Base-by-base conservation (phyloP, 2,329 filamentous ascomycete genomes). In the Acrocalymma vagum region DNA sequence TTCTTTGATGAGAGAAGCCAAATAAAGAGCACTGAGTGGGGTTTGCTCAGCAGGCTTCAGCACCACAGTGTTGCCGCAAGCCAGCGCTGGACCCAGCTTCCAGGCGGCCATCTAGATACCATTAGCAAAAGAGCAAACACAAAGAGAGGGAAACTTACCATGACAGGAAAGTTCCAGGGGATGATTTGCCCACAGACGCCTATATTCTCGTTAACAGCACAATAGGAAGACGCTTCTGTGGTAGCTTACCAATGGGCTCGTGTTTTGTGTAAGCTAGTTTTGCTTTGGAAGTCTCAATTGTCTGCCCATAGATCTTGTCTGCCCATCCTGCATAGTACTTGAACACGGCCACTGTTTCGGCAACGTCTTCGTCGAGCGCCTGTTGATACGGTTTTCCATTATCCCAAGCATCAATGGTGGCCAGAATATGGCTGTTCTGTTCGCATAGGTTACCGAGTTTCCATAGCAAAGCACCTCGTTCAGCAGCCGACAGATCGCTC, bases 211-310 rank as follows among this genome's bases (percentile, higher is more conserved):
- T 38, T 21, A 41, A 26, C 23, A 10, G 20, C 23, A 16, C 5
- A 9, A n/a, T 14, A 9, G 14, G 17, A 14, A 22, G 16, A 17
- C 15, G 9, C 4, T 6, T 9, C 5, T 17, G 11, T 11, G 9
- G 8, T 71, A 13, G 60, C 16, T 72, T 68, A 50, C 72, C 71
- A 20, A 74, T 54, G n/a, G 87, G 87, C 69, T 90, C 82, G 51
- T 83, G 81, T 41, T 88, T 72, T 0, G 86, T 90, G 63, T 90
- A 90, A 5, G 85, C 85, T 53, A 90, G 78, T 67, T 89, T 90
- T 29, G 73, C 69, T 1, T 79, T 77, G 3, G 79, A 81, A 10
- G 83, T 84, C 53, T 85, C 83, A 51, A 90, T 87, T 4, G 84
- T 83, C 63, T 87, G 81, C 22, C 87, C 87, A 46, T 83, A 82